Base-by-base conservation (phyloP, 805 yeast species). In the Barnettozyma vustinii region DNA sequence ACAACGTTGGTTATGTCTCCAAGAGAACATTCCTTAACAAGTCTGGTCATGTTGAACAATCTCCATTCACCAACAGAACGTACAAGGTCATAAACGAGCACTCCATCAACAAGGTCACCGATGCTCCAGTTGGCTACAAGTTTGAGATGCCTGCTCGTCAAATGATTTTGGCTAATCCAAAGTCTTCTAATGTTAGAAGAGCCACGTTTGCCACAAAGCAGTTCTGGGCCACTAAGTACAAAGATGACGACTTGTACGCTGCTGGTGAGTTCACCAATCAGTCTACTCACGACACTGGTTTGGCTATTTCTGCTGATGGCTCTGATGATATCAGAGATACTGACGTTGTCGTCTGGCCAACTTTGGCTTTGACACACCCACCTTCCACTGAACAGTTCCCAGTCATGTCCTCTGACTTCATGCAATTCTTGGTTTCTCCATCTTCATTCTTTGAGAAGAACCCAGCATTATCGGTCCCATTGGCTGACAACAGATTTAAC, bases 231-330 rank as follows among this genome's bases (percentile, higher is more conserved):
- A 83, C 92, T 56, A 85, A 84, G 66, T 83, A 84, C 70, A 70
- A 71, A 53, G 94, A 87, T 63, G 75, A 83, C 62, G 80, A 84
- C 68, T 66, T 84, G 58, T 86, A 73, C 56, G 89, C 91, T 45
- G 91, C 90, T 51, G 95, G 95, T 65, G 91, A 84, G 64, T 85
- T 86, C 73, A 86, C 95, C 53, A 87, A 86, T 67, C 95, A 86
- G 70, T 84, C 91, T 15, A 75, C 76, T 50, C 60, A 42, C 4
- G 94, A 85, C 65, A 77, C 85, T 23, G 95, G 94, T 63, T 63
- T 87, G 46, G 83, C 80, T 35, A 72, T 66, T 40, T 87, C 90
- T 84, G 86, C 87, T 36, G 75, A 82, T 60, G 84, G 85, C 55
- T 66, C 68, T 44, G 90, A 83, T 51, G 62, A 69, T 33, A 88